Conservation (phyloP, 129 eudicot genomes). For the Escallonia herrerae region DNA sequence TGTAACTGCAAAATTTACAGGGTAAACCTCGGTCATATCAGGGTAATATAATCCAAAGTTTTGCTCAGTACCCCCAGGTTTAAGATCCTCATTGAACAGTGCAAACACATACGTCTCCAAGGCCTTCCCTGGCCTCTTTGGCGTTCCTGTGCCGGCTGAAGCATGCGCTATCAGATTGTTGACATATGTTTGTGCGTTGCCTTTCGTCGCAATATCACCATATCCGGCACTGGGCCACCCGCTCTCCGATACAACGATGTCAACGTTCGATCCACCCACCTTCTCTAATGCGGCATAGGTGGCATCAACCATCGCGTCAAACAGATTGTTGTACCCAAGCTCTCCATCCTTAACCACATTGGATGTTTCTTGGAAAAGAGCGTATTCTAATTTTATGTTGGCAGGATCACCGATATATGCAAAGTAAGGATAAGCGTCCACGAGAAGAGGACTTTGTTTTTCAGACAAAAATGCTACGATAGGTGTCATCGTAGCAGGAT, state of each 20-base stretch:
- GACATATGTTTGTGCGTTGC: conserved; percentile 14
- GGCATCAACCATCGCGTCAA: conserved; percentile 1
- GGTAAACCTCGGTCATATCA: conserved; percentile 21
- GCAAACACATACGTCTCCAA: conserved; percentile 22
- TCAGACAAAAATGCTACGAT: conserved; percentile 12
- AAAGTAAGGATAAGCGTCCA: conserved; percentile 38
- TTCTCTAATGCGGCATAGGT: not conserved
- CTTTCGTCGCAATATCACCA: conserved; percentile 7
- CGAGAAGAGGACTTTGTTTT: conserved; percentile 26
- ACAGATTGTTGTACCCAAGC: not conserved
- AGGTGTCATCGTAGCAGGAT: conserved; percentile 11
- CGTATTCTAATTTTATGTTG: conserved; percentile 8
- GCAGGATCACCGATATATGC: conserved; percentile 13
- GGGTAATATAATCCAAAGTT: conserved; percentile 25
- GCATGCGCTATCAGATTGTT: conserved; percentile 12
- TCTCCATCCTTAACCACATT: not conserved
- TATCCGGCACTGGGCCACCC: conserved; percentile 11
- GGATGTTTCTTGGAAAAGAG: conserved; percentile 4
- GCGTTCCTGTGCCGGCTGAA: conserved; percentile 10
- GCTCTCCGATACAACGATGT: not conserved
- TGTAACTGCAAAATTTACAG: not conserved
- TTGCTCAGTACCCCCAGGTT: conserved; percentile 20
- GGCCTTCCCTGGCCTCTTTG: conserved; percentile 9
- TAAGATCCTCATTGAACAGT: conserved; percentile 21
- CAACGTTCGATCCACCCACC: not conserved